phyloP scores from a whole-genome alignment of 306 rosid genomes.

The barrel medic (Medicago truncatula) region DNA sequence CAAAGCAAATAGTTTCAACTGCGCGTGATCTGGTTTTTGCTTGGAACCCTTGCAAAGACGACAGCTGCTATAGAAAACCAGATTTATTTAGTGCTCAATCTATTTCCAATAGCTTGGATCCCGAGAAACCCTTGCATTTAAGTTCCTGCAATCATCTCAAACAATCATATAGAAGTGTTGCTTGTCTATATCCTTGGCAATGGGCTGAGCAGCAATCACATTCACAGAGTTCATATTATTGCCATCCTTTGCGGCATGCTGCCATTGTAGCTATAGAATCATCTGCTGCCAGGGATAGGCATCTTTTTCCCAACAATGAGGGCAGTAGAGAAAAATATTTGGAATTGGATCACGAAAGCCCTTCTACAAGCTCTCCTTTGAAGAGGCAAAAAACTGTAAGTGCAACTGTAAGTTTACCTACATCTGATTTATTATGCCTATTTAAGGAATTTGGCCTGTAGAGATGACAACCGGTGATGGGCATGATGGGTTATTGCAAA shows the following conservation, averaged over 20 bases:
- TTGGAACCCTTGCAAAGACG: conserved; percentile 48
- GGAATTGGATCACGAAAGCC: conserved; percentile 46
- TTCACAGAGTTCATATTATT: conserved; percentile 47
- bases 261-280: conserved; percentile 85
- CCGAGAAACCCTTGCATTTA: conserved; percentile 37
- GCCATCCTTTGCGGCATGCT: conserved; percentile 88
- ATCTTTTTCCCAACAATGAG: conserved; percentile 54
- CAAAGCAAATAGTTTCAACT: conserved; percentile 65
- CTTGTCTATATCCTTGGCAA: conserved; percentile 74
- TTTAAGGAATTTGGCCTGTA: conserved; percentile 26
- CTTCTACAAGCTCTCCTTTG: conserved; percentile 52
- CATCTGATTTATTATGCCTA: conserved; percentile 10
- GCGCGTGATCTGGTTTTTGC: conserved; percentile 69
- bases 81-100: conserved; percentile 41
- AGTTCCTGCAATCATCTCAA: conserved; percentile 39
- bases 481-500: not conserved
- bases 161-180: conserved; percentile 44
- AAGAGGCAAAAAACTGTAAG: conserved; percentile 68
- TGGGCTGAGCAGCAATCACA: conserved; percentile 66
- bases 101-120: conserved; percentile 40
- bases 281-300: conserved; percentile 83
- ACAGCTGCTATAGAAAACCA: conserved; percentile 40
- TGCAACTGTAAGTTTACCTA: conserved; percentile 57
- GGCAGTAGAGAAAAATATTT: conserved; percentile 46
- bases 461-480: not conserved